Conservation (phyloP, 106 monocot genomes). For the Chionographis japonica region DNA sequence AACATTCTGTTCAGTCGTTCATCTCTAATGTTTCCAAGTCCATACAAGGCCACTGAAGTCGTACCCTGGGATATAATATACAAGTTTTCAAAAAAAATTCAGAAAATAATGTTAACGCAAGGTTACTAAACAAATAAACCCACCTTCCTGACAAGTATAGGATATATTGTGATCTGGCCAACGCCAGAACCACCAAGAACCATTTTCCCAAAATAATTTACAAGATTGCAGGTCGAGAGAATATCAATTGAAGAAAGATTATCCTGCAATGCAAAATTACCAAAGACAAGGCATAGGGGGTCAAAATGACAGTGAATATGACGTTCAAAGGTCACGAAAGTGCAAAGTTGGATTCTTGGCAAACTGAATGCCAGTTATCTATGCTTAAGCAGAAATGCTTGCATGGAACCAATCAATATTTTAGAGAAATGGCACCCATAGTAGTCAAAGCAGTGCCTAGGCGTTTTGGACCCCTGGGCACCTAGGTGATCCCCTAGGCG, state of each 20-base stretch:
- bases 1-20: constrained; percentile 99
- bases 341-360: too few species aligned
- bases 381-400: too few species aligned
- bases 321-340: too few species aligned
- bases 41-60: constrained; percentile 87
- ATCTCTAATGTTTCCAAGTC: constrained; percentile 99
- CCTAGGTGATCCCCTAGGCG: too few species aligned
- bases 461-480: too few species aligned
- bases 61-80: constrained; percentile 53
- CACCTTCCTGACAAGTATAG: constrained; percentile 95
- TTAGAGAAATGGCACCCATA: too few species aligned
- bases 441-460: too few species aligned
- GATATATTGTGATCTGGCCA: constrained; percentile 84
- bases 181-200: constrained; percentile 96
- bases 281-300: not conserved
- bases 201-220: constrained; percentile 99
- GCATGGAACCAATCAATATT: too few species aligned
- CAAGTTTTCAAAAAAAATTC: not conserved
- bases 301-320: not conserved
- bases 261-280: constrained; percentile 56
- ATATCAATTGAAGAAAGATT: constrained; percentile 99
- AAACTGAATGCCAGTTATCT: too few species aligned
- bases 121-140: not conserved
- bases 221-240: constrained; percentile 96
- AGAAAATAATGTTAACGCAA: not conserved